These are phyloP conservation scores for Cucumis cinereus DNA, from an alignment of 306 rosid species.

Conservation along the genomic window DNA sequence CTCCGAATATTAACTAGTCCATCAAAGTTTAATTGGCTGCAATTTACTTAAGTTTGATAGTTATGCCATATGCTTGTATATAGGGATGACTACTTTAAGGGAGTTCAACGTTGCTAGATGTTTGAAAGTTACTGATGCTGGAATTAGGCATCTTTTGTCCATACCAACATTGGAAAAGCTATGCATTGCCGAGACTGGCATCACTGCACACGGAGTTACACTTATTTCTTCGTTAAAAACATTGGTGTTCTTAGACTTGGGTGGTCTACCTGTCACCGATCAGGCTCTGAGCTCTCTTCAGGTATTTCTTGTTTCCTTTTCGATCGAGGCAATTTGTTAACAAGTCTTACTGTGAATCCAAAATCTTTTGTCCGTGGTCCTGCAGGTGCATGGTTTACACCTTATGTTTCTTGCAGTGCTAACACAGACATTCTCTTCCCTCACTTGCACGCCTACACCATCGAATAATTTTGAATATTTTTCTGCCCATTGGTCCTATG, in stretches of 20 bases:
- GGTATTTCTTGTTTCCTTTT: conserved; percentile 21
- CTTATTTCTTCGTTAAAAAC: conserved; percentile 51
- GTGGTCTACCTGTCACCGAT: conserved; percentile 84
- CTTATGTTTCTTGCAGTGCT: background rate
- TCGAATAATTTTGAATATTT: background rate
- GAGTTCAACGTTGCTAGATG: conserved; percentile 73
- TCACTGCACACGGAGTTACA: conserved; percentile 11
- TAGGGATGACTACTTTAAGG: conserved; percentile 49
- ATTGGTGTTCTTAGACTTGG: conserved; percentile 64
- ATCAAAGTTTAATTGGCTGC: background rate
- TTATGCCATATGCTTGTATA: conserved; percentile 5
- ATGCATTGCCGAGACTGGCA: conserved; percentile 52
- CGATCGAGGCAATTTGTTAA: background rate
- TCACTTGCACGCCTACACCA: background rate
- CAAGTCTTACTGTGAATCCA: background rate
- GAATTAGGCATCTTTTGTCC: conserved; percentile 51
- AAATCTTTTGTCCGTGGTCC: background rate
- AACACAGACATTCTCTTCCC: background rate
- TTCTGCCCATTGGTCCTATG: background rate
- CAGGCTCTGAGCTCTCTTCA: conserved; percentile 39
- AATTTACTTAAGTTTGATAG: background rate
- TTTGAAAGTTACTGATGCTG: conserved; percentile 59
- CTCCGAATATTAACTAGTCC: background rate
- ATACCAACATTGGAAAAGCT: conserved; percentile 49
- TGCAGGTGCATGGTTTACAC: background rate